Evolutionary conservation across 2,329 filamentous ascomycete species (phyloP).

Genomic region (Talaromyces funiculosus): DNA sequence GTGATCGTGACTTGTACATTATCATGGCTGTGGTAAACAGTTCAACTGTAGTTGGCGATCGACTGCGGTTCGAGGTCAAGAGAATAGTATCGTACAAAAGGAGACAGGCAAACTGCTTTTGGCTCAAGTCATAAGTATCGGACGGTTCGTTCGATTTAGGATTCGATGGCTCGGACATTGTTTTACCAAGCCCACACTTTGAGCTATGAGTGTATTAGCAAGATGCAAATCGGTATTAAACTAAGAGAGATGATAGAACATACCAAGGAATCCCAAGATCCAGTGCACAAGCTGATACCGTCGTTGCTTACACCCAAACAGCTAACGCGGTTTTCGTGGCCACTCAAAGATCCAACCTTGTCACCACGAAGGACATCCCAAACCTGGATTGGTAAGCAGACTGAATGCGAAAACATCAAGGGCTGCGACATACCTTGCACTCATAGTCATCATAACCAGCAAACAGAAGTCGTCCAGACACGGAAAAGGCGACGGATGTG

Average conservation of each 20-base stretch:
- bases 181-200: slow-evolving; percentile 79
- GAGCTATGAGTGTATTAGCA: slow-evolving; percentile 49
- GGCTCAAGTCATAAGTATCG: slow-evolving; percentile 23
- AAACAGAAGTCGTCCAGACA: slow-evolving; percentile 90
- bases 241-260: slow-evolving; percentile 37
- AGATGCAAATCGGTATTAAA: too few relatives aligned
- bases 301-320: slow-evolving; percentile 98
- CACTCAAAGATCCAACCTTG: slow-evolving; percentile 92
- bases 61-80: slow-evolving; percentile 21
- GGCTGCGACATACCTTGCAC: slow-evolving; percentile 72
- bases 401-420: background rate
- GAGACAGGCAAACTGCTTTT: slow-evolving; percentile 22
- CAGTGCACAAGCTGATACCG: slow-evolving; percentile 97
- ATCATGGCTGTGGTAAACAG: slow-evolving; percentile 14
- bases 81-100: slow-evolving; percentile 44
- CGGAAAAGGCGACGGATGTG: slow-evolving; percentile 95
- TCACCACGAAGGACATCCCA: slow-evolving; percentile 97
- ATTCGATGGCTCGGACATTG: slow-evolving; percentile 32
- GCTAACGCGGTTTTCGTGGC: slow-evolving; percentile 98
- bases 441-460: slow-evolving; percentile 98
- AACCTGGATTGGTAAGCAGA: slow-evolving; percentile 55
- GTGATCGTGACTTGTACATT: background rate
- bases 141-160: slow-evolving; percentile 30
- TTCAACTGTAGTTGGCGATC: slow-evolving; percentile 23
- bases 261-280: slow-evolving; percentile 98